Evolutionary conservation across 306 rosid genomes (phyloP).

Genomic region (Castanea sativa): DNA sequence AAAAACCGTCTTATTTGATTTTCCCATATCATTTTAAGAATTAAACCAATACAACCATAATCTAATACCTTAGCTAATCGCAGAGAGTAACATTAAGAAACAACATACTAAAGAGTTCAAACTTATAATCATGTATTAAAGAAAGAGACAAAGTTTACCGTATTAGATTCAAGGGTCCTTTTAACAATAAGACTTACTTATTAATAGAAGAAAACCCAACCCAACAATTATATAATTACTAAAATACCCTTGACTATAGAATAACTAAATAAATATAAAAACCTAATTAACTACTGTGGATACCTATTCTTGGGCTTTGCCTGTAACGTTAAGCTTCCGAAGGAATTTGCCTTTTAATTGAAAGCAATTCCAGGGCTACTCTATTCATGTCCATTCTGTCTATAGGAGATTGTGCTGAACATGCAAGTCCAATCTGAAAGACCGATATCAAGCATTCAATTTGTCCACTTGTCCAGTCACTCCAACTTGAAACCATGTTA

Average conservation of each 20-base stretch:
- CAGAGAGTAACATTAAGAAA: not conserved
- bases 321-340: not conserved
- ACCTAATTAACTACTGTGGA: too few species aligned
- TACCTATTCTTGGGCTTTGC: too few species aligned
- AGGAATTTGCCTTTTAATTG: not conserved
- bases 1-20: too few species aligned
- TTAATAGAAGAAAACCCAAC: too few species aligned
- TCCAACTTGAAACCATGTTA: not conserved
- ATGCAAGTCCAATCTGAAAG: slow-evolving; percentile 4
- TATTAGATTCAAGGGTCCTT: slow-evolving; percentile 93
- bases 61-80: not conserved
- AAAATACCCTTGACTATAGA: too few species aligned
- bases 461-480: not conserved
- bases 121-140: not conserved
- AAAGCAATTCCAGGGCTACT: not conserved
- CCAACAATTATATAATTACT: too few species aligned
- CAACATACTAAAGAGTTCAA: not conserved
- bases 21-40: not conserved
- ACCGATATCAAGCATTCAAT: not conserved
- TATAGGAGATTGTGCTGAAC: not conserved
- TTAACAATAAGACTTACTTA: slow-evolving; percentile 36
- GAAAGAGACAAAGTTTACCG: slow-evolving; percentile 39
- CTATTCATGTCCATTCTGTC: slow-evolving; percentile 1
- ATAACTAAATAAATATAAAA: too few species aligned
- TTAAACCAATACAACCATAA: not conserved